Conservation (phyloP, 768 basidiomycete species). For the Lactarius hengduanensis region DNA sequence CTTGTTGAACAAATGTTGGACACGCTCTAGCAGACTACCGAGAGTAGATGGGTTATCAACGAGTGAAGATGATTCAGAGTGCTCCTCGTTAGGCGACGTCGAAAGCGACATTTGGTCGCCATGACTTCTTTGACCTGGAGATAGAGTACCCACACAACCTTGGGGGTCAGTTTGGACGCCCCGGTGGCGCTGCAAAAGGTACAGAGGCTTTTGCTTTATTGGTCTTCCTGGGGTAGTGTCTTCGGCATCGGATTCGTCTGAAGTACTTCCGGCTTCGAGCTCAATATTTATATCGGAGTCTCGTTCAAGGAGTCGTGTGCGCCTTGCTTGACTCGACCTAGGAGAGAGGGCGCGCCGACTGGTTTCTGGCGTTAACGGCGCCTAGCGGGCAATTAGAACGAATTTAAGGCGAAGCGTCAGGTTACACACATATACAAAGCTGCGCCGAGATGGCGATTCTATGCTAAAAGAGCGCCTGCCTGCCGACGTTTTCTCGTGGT, state of each 20-base stretch:
- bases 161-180: conserved; percentile 66
- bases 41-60: conserved; percentile 54
- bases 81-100: conserved; percentile 53
- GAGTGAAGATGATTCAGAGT: conserved; percentile 75
- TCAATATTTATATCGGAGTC: conserved; percentile 16
- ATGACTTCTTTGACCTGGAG: conserved; percentile 33
- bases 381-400: conserved; percentile 32
- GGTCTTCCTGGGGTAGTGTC: conserved; percentile 10
- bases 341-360: conserved; percentile 43
- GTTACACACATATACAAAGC: conserved; percentile 42
- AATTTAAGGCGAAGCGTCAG: background rate
- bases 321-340: conserved; percentile 35
- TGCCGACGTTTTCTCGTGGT: background rate
- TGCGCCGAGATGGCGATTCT: conserved; percentile 27
- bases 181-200: conserved; percentile 31
- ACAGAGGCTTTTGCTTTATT: background rate
- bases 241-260: conserved; percentile 12
- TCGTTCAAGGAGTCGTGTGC: conserved; percentile 36
- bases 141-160: conserved; percentile 33
- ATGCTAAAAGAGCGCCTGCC: conserved; percentile 22
- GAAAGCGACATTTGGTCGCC: conserved; percentile 37
- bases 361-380: conserved; percentile 49
- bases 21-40: conserved; percentile 59
- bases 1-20: conserved; percentile 59
- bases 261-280: conserved; percentile 10